Percentiles rank a stretch among this genome's conserved stretches.
Evolutionary conservation across 306 rosid genomes (phyloP).

Genomic region (Sindora glabra): DNA sequence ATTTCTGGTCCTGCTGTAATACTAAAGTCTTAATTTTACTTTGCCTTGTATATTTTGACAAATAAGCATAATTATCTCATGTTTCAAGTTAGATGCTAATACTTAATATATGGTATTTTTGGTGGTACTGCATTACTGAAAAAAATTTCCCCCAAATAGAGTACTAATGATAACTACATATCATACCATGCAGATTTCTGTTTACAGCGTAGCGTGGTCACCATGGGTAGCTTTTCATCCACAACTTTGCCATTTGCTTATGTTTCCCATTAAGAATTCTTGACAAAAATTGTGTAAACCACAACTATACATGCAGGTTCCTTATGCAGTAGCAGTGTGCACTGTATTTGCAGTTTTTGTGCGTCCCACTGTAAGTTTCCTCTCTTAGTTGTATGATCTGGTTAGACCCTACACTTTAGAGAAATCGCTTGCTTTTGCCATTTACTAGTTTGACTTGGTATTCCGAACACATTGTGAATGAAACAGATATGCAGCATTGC

Average conservation of each 20-base stretch:
- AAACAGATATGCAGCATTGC: conserved; percentile 77
- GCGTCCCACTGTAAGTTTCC: conserved; percentile 58
- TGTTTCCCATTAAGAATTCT: neutral
- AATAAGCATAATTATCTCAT: too few relatives aligned
- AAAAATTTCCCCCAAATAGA: too few relatives aligned
- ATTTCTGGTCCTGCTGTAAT: too few relatives aligned
- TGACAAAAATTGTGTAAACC: conserved; percentile 7
- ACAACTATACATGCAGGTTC: conserved; percentile 65
- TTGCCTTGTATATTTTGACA: too few relatives aligned
- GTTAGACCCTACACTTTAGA: neutral
- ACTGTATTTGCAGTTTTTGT: conserved; percentile 39
- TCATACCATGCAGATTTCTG: conserved; percentile 40
- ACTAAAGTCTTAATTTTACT: too few relatives aligned
- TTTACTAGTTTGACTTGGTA: neutral
- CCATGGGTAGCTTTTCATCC: conserved; percentile 54
- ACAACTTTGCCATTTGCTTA: neutral
- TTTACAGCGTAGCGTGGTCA: conserved; percentile 68
- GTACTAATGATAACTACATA: conserved; percentile 4
- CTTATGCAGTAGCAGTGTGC: conserved; percentile 52
- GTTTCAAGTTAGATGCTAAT: too few relatives aligned
- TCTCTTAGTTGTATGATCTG: too few relatives aligned
- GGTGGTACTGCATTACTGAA: too few relatives aligned
- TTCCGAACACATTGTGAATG: conserved; percentile 4
- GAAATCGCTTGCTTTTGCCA: neutral
- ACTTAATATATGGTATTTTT: too few relatives aligned